These are phyloP conservation scores for Stereocaulon alpinum DNA, from an alignment of 495 filamentous ascomycete species.

Conservation along the genomic window DNA sequence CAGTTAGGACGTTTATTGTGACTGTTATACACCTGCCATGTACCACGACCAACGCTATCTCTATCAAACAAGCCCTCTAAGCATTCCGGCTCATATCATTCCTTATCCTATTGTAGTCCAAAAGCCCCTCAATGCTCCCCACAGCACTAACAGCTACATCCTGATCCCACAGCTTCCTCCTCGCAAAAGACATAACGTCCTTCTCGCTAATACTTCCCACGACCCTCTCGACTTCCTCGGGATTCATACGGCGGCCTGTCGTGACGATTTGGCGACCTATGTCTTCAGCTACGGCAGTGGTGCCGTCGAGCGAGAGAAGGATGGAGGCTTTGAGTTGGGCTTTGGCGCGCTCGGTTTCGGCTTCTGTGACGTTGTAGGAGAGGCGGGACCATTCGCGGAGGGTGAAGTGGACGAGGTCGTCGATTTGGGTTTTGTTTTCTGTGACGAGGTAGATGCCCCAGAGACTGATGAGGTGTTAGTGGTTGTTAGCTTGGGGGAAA, in stretches of 20 bases:
- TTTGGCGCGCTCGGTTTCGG: slow-evolving; percentile 97
- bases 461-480: slow-evolving; percentile 46
- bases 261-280: slow-evolving; percentile 98
- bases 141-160: slow-evolving; percentile 89
- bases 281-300: slow-evolving; percentile 93
- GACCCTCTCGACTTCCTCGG: slow-evolving; percentile 87
- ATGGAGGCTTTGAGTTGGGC: slow-evolving; percentile 98
- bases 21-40: slow-evolving; percentile 5
- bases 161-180: slow-evolving; percentile 88
- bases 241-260: slow-evolving; percentile 79
- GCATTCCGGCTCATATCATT: slow-evolving; percentile 82
- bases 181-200: slow-evolving; percentile 92
- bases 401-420: slow-evolving; percentile 95
- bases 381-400: slow-evolving; percentile 97
- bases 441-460: slow-evolving; percentile 99
- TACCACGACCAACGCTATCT: too few species aligned
- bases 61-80: slow-evolving; percentile 20
- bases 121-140: slow-evolving; percentile 76
- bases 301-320: slow-evolving; percentile 92
- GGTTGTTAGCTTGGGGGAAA: neutral
- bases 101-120: slow-evolving; percentile 85
- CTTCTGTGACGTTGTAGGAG: slow-evolving; percentile 69
- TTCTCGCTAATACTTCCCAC: slow-evolving; percentile 85
- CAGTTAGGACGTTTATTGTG: neutral
- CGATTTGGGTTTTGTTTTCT: slow-evolving; percentile 73